phyloP scores from a whole-genome alignment of 1,139 yeast genomes.

The Taphrina confusa region DNA sequence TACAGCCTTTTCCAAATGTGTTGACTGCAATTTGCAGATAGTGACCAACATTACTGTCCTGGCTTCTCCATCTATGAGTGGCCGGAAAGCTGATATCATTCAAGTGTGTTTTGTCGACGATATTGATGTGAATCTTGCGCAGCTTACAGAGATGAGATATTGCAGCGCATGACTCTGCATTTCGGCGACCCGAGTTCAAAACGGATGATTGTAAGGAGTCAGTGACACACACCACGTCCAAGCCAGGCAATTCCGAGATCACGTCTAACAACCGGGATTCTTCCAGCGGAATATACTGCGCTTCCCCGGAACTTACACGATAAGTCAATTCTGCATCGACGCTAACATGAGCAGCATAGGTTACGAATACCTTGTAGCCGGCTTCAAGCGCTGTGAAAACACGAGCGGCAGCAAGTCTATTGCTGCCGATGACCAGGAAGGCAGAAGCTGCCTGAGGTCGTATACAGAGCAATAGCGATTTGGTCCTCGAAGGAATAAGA shows the following conservation, averaged over 20 bases:
- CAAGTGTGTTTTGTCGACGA: constrained; percentile 67
- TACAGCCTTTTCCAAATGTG: constrained; percentile 88
- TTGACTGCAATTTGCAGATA: constrained; percentile 80
- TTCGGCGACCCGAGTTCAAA: neutral
- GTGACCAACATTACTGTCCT: constrained; percentile 55
- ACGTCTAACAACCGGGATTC: neutral
- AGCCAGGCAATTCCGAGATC: neutral
- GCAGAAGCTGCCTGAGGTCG: constrained; percentile 11
- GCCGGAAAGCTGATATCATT: constrained; percentile 80
- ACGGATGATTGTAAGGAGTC: constrained; percentile 1
- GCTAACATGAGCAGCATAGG: neutral
- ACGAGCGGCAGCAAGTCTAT: constrained; percentile 25
- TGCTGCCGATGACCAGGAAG: constrained; percentile 23
- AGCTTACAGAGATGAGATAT: constrained; percentile 9
- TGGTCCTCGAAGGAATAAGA: constrained; percentile 12
- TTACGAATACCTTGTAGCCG: constrained; percentile 3
- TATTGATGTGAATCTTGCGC: constrained; percentile 72
- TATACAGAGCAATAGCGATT: neutral
- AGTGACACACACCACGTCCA: constrained; percentile 28
- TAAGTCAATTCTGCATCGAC: constrained; percentile 19
- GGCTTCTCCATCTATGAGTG: constrained; percentile 47
- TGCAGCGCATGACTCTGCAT: constrained; percentile 1
- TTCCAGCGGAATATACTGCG: neutral
- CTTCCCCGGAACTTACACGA: constrained; percentile 12
- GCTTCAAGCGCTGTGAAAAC: constrained; percentile 21